A percentile compares a stretch with the other conserved stretches of the same genome.
Conservation (phyloP, 2,329 filamentous ascomycete species). For the Aspergillus eucalypticola region DNA sequence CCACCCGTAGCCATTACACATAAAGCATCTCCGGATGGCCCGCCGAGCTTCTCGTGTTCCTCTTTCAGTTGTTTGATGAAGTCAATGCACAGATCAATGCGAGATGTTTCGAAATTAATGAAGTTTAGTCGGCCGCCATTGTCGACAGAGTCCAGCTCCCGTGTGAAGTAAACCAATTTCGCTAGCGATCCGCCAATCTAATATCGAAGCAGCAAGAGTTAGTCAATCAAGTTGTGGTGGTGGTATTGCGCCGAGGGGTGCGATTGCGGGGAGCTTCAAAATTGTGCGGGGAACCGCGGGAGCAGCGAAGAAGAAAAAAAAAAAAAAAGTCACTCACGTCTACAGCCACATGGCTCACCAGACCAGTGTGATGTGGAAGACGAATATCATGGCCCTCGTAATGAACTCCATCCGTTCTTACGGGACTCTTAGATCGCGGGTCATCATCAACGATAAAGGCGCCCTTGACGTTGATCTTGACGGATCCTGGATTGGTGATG, state of each 20-base stretch:
- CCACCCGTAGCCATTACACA: slow-evolving; percentile 96
- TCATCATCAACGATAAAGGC: slow-evolving; percentile 94
- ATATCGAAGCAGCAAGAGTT: slow-evolving; percentile 7
- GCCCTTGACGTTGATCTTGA: slow-evolving; percentile 94
- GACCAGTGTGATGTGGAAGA: slow-evolving; percentile 90
- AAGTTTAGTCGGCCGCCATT: slow-evolving; percentile 92
- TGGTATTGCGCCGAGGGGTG: slow-evolving; percentile 11
- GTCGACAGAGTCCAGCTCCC: slow-evolving; percentile 75
- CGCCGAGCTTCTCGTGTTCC: slow-evolving; percentile 76
- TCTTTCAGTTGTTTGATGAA: slow-evolving; percentile 85
- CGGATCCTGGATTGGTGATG: slow-evolving; percentile 64
- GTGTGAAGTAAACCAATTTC: slow-evolving; percentile 96
- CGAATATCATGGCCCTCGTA: slow-evolving; percentile 89
- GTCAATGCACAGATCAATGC: slow-evolving; percentile 88
- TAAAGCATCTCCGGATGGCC: slow-evolving; percentile 66
- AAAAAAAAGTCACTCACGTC: slow-evolving; percentile 65
- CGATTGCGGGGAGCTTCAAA: slow-evolving; percentile 32
- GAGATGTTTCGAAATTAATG: slow-evolving; percentile 91
- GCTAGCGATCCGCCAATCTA: slow-evolving; percentile 94
- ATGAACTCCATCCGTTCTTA: slow-evolving; percentile 59
- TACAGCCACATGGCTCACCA: slow-evolving; percentile 94
- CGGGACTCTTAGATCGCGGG: slow-evolving; percentile 50
- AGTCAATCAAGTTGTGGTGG: slow-evolving; percentile 8
- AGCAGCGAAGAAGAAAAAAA: slow-evolving; percentile 19
- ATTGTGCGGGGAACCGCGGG: slow-evolving; percentile 33